phyloP scores from a whole-genome alignment of 108 stramenopile species.

The Cyclotella kingstonii region DNA sequence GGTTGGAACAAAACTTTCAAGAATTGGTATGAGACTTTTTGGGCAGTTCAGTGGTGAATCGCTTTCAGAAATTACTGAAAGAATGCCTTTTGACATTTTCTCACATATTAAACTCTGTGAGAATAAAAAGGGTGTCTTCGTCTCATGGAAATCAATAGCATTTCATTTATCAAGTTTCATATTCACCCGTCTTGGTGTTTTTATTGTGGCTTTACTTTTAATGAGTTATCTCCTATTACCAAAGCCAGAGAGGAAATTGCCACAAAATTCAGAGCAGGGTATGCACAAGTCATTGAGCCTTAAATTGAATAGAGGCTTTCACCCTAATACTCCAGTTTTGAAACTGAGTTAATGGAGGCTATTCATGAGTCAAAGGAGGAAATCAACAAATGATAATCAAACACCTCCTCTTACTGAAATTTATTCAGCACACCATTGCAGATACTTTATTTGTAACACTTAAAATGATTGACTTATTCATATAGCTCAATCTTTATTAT shows the following conservation, averaged over 20 bases:
- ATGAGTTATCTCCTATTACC: conserved; percentile 34
- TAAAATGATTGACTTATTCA: no score
- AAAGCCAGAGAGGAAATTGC: conserved; percentile 20
- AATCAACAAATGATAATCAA: no score
- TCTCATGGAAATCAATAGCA: conserved; percentile 12
- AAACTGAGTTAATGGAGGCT: conserved; percentile 7
- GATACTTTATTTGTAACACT: no score
- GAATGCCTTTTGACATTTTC: neutral
- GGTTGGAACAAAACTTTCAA: no score
- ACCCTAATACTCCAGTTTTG: neutral
- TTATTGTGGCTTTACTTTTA: conserved; percentile 22
- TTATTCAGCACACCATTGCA: no score
- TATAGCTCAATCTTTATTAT: no score
- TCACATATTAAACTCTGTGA: conserved; percentile 10
- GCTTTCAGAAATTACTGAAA: neutral
- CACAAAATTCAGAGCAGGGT: neutral
- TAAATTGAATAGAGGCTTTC: neutral
- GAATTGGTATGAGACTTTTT: no score
- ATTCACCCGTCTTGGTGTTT: conserved; percentile 24
- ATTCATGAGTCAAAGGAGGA: conserved; percentile 2
- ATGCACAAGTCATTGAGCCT: neutral
- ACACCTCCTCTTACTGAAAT: no score
- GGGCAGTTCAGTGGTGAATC: no score
- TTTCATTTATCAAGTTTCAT: conserved; percentile 20
- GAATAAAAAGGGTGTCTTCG: neutral